phyloP scores from a whole-genome alignment of 768 basidiomycete genomes.

The Kwoniella dejecticola region DNA sequence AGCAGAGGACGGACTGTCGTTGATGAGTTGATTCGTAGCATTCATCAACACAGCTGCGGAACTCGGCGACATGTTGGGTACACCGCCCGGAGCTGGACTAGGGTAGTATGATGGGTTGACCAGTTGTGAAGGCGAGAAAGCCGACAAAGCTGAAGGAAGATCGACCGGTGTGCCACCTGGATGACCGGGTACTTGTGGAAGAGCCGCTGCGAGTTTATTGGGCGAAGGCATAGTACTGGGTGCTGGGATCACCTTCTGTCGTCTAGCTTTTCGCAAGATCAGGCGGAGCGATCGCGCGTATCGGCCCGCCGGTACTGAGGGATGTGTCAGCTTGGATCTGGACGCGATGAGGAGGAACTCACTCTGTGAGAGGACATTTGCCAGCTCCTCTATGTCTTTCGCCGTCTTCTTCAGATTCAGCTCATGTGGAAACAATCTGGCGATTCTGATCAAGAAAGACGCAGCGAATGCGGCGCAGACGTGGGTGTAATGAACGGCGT shows the following conservation, averaged over 20 bases:
- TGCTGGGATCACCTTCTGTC: slow-evolving; percentile 56
- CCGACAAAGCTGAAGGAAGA: slow-evolving; percentile 1
- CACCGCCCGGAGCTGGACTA: slow-evolving; percentile 20
- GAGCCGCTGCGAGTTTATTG: slow-evolving; percentile 19
- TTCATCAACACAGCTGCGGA: slow-evolving; percentile 21
- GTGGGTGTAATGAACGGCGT: slow-evolving; percentile 61
- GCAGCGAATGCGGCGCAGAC: slow-evolving; percentile 92
- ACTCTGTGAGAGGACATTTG: slow-evolving; percentile 77
- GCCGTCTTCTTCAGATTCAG: slow-evolving; percentile 75
- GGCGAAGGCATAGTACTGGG: slow-evolving; percentile 49
- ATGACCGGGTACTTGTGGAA: slow-evolving; percentile 14
- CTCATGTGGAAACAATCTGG: slow-evolving; percentile 83
- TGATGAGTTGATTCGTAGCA: slow-evolving; percentile 31
- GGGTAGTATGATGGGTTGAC: slow-evolving; percentile 38
- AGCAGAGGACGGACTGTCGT: slow-evolving; percentile 45
- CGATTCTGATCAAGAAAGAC: slow-evolving; percentile 80
- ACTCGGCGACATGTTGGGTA: slow-evolving; percentile 27
- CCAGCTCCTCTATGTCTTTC: slow-evolving; percentile 74
- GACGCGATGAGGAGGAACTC: slow-evolving; percentile 44
- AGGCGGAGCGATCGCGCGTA: slow-evolving; percentile 87
- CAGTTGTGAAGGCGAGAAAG: slow-evolving; percentile 47
- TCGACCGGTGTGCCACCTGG: slow-evolving; percentile 2
- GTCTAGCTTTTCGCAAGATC: slow-evolving; percentile 68
- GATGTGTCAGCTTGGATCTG: slow-evolving; percentile 10
- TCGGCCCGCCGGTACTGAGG: slow-evolving; percentile 81